Evolutionary conservation across 1,284 basidiomycete species (phyloP), one percentile per base, ranked within the genome.

Genomic region (Microbotryomycetes sp.): DNA sequence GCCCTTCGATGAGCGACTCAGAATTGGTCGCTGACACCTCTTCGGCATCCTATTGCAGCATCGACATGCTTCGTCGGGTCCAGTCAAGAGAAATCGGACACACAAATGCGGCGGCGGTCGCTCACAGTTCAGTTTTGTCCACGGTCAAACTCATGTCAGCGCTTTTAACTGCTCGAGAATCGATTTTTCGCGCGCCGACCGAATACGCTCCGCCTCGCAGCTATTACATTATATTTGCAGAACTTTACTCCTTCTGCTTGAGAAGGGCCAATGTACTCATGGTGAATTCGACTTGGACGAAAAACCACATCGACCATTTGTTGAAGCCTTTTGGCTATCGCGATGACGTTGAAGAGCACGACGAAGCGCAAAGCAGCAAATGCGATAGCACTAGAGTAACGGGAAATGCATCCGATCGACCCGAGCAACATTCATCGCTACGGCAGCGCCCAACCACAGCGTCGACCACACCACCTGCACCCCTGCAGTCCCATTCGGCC

Each of bases 271-370:
- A 85, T 62, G 71, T 75, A 30, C 66, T 91, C 53, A 92, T 96
- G 86, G 92, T 87, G 67, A 98, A 98, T 76, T 96, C 92, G 1
- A 86, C 87, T 0, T 98, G 96, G 94, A 98, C 96, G 1, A 84
- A 86, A 69, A 82, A 81, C 46, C 96, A 98, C 73, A 79, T 98
- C 66, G 81, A 87, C 69, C 79, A 81, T 2, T 83, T 93, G 51
- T 77, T 93, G 16, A 19, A 76, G 47, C 4, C 53, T 6, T 49
- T 51, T 42, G 60, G 46, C 15, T 54, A 31, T 16, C 32, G 45
- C 6, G 49, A 56, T 49, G 49, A 60, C 32, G 53, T 22, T 22
- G 22, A 23, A 42, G 19, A 42, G 12, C 12, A 42, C 49, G 28
- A 9, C 28, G 36, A 42, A 9, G 36, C 36, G 9, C 36, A 42